phyloP scores from a whole-genome alignment of 108 stramenopile species.

The Fragilaria crotonensis region DNA sequence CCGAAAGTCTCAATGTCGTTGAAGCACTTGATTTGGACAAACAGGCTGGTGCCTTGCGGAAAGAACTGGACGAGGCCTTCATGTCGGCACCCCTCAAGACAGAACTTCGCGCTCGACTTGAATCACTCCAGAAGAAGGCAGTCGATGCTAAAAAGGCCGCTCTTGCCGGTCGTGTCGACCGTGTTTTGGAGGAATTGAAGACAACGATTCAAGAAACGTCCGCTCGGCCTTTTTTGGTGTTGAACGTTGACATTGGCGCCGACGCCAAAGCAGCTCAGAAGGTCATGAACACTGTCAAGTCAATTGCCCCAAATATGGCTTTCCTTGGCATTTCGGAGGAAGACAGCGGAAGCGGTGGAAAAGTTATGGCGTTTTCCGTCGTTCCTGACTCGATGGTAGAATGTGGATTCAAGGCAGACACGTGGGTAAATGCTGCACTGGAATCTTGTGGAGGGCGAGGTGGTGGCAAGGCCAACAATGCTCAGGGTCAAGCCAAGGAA shows the following conservation, averaged over 20 bases:
- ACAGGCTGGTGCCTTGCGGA: conserved; percentile 70
- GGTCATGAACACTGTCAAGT: conserved; percentile 81
- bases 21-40: conserved; percentile 62
- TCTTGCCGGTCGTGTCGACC: conserved; percentile 59
- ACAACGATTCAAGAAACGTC: conserved; percentile 31
- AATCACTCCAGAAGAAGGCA: conserved; percentile 77
- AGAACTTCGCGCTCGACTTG: conserved; percentile 66
- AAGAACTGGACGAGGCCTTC: conserved; percentile 66
- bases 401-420: conserved; percentile 66
- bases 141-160: conserved; percentile 77
- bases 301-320: conserved; percentile 69
- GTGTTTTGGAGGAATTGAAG: conserved; percentile 48
- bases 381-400: conserved; percentile 62
- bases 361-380: conserved; percentile 69
- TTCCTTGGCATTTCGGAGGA: conserved; percentile 78
- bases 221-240: conserved; percentile 37
- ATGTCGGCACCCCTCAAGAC: conserved; percentile 79
- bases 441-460: conserved; percentile 75
- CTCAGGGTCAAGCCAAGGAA: conserved; percentile 70
- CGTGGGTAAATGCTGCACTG: conserved; percentile 70
- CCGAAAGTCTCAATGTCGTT: conserved; percentile 36
- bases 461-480: conserved; percentile 76
- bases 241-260: conserved; percentile 85
- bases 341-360: conserved; percentile 76
- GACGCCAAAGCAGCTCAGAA: conserved; percentile 92